Conservation (phyloP, 345 rosid genomes). For the Pseudoturritis turrita region DNA sequence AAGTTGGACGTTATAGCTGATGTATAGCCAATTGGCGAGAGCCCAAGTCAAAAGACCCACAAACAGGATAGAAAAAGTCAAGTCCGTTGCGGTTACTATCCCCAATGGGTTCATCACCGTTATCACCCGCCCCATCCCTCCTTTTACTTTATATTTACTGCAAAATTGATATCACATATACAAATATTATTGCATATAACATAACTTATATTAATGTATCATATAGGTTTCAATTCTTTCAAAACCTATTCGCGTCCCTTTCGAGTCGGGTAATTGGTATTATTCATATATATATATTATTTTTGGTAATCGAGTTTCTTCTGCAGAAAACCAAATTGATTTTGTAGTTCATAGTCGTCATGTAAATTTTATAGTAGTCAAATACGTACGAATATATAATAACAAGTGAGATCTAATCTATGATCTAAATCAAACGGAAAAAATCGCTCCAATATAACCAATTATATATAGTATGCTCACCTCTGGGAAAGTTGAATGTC, state of each 20-base stretch:
- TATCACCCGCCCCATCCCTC: not conserved
- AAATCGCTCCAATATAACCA: no score
- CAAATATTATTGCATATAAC: not conserved
- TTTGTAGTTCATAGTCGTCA: not conserved
- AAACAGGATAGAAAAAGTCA: not conserved
- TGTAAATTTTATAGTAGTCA: no score
- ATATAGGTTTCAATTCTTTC: not conserved
- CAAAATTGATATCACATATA: not conserved
- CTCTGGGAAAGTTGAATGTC: not conserved
- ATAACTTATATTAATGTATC: not conserved
- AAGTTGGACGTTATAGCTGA: not conserved
- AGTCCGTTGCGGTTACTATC: not conserved
- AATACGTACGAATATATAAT: no score
- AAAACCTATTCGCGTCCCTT: no score
- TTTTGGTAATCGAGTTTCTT: not conserved
- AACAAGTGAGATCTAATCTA: no score
- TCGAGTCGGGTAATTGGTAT: no score
- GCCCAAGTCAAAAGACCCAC: not conserved
- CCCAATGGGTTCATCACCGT: not conserved
- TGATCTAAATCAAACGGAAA: no score
- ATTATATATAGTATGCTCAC: not conserved
- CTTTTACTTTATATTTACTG: not conserved
- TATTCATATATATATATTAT: no score
- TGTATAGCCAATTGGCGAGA: not conserved
- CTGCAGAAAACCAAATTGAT: not conserved